Evolutionary conservation across 2,329 filamentous ascomycete species (phyloP), one percentile per base, ranked within the genome.

Genomic region (Claviceps humidiphila): DNA sequence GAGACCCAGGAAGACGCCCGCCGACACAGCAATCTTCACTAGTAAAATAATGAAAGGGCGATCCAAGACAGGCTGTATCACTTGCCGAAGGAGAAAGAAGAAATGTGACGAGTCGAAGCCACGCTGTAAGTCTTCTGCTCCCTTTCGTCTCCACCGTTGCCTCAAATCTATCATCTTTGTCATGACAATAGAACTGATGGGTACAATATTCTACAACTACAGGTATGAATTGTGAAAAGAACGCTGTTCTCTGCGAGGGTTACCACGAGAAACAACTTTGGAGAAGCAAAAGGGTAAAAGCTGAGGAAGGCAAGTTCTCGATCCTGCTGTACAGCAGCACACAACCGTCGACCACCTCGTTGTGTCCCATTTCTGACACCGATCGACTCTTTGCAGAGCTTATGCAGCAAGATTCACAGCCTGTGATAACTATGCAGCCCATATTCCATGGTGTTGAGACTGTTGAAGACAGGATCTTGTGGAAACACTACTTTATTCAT

Each of bases 171-270:
- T 22, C 4, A 22, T 22, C 16, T 6, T 4, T 8, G 14, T 14
- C 20, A 26, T 26, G 26, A 17, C 24, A 7, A 37, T 50, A 22
- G 14, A 22, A 22, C 6, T 52, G 38, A 30, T 16, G 38, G 17
- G 47, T 30, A 24, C 54, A 37, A 17, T 47, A 38, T 20, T 11
- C 45, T 22, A 16, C 26, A 20, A 34, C 30, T 22, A 53, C 53
- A 89, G 85, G 87, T 60, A 76, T 88, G 67, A 94, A 94, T 61
- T 95, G 89, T 63, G 85, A 93, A 69, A 95, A 95, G 74, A 95
- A 95, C 65, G 88, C 89, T 8, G 87, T 95, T 13, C 81, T 90
- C 13, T 95, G 89, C 64, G 89, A 95, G 68, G 89, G 89, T 13
- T 95, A 95, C 63, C 87, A 87, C 49, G 85, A 88, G 56, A 89